Percentiles rank a stretch among this genome's conserved stretches.
Evolutionary conservation across 306 rosid genomes (phyloP).

Genomic region (Inga oerstediana): DNA sequence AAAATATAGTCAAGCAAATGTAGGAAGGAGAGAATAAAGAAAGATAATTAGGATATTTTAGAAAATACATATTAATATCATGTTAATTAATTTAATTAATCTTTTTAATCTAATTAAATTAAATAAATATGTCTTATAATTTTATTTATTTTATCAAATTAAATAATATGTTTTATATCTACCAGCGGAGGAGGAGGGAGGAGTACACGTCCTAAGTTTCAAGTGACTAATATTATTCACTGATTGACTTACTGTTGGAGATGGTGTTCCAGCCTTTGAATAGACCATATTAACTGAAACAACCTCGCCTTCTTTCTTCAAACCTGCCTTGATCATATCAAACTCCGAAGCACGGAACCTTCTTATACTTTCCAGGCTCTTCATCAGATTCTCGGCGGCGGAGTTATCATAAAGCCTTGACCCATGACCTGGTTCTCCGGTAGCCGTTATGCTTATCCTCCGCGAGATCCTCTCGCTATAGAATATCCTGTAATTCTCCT

Average conservation of each 20-base stretch:
- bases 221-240: no score
- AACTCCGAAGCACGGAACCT: slow-evolving; percentile 84
- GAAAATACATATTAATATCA: no score
- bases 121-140: no score
- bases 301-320: slow-evolving; percentile 82
- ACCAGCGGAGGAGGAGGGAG: no score
- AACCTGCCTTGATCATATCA: slow-evolving; percentile 79
- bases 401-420: slow-evolving; percentile 89
- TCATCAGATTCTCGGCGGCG: slow-evolving; percentile 89
- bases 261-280: slow-evolving; percentile 85
- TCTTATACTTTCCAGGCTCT: slow-evolving; percentile 79
- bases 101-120: no score
- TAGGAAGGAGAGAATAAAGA: no score
- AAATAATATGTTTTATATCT: no score
- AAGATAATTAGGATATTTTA: no score
- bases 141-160: no score
- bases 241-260: slow-evolving; percentile 74
- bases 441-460: slow-evolving; percentile 84
- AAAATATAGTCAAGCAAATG: no score
- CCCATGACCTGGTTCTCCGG: slow-evolving; percentile 92
- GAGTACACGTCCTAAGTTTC: not conserved
- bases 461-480: slow-evolving; percentile 76
- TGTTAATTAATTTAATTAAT: no score
- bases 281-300: slow-evolving; percentile 80
- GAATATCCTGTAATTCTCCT: slow-evolving; percentile 65